Base-by-base conservation (phyloP, 306 rosid species). In the Quercus ilex region DNA sequence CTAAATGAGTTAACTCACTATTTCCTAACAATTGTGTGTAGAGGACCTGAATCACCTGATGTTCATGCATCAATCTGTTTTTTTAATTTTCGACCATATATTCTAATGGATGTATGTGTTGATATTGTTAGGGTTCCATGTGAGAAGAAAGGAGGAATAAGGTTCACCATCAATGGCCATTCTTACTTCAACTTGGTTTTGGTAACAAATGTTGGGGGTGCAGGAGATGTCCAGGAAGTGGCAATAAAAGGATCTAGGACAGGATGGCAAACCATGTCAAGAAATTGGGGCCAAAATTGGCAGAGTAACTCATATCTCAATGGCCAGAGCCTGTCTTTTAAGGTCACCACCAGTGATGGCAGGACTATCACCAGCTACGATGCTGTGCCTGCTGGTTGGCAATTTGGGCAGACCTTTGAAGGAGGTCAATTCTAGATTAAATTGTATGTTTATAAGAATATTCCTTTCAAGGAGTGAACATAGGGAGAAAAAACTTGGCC, bases 281-380 rank as follows among this genome's bases (percentile, higher is more conserved):
- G 88, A 53, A 85, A 85, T 38, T 82, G 86, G 86, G 88, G 86
- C 9, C 86, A 79, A 46, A 85, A 85, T 62, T 82, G 88, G 88
- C 88, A 79, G 74, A 81, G 81, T 84, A 82, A 85, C 64, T 82
- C 86, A 35, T 79, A 63, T 67, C 76, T 85, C 71, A 71, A 71
- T 30, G 86, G 86, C 43, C 88, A 85, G 72, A 76, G 65, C 64
- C 86, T 85, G 63, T 82, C 88, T 68, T 85, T 82, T 55, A 74
- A 25, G 28, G 52, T 81, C 81, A 85, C 78, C n/a, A 46, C 74
- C 19, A 63, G 88, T 10, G 81, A 85, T 28, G 88, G 83, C 58
- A 55, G 13, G 12, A 71, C 74, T 11, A 25, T 82, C 76, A 56
- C 74, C 15, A 67, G 59, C 79, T 78, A 76, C 64, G 71, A 76